Percentiles rank a stretch among this genome's conserved stretches.
These are phyloP conservation scores for Leishmania turanica DNA, from an alignment of 208 protist species.

Conservation along the genomic window DNA sequence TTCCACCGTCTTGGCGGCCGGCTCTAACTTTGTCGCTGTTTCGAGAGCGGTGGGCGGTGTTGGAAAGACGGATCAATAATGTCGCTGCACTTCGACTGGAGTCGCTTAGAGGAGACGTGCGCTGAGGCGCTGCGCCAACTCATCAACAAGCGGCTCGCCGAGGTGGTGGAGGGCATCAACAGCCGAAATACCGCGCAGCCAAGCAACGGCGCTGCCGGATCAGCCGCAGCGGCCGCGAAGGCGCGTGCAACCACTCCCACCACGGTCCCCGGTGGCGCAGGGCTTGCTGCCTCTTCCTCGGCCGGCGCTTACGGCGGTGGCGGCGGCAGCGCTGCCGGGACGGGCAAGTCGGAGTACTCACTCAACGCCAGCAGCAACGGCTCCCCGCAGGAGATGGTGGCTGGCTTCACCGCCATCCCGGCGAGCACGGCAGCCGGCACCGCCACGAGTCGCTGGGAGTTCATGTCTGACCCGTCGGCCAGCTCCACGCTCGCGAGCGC, in stretches of 20 bases:
- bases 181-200: neutral
- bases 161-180: slow-evolving; percentile 33
- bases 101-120: slow-evolving; percentile 66
- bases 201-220: neutral
- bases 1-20: neutral
- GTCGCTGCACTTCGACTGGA: slow-evolving; percentile 78
- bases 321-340: neutral
- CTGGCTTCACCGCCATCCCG: neutral
- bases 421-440: neutral
- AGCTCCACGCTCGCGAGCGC: neutral
- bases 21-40: neutral
- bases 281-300: neutral
- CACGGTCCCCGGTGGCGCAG: neutral
- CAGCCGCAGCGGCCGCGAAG: neutral
- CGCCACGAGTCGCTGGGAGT: neutral
- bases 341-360: slow-evolving; percentile 2
- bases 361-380: neutral
- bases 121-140: slow-evolving; percentile 64
- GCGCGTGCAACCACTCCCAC: neutral
- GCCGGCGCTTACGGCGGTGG: neutral
- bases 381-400: neutral
- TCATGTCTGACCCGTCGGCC: neutral
- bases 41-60: neutral
- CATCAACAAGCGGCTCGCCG: slow-evolving; percentile 53
- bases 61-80: slow-evolving; percentile 2